A percentile compares a stretch with the other conserved stretches of the same genome.
Conservation (phyloP, 768 basidiomycete genomes). For the Mycena latifolia region DNA sequence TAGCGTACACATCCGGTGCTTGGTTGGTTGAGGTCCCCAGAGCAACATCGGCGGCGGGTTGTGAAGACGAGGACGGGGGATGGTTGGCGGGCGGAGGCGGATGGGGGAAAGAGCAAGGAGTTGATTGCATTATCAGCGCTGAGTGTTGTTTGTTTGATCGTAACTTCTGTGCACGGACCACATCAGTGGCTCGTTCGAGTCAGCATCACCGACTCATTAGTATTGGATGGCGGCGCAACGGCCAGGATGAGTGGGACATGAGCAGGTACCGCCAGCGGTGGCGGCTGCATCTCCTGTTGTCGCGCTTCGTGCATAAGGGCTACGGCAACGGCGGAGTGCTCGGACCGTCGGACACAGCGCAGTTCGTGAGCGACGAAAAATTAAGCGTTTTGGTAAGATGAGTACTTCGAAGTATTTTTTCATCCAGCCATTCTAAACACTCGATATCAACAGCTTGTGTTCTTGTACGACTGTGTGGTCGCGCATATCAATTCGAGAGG, state of each 20-base stretch:
- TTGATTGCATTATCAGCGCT: too few species aligned
- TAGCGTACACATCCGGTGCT: too few species aligned
- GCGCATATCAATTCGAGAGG: conserved; percentile 62
- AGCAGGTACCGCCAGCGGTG: conserved; percentile 62
- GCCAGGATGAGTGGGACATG: conserved; percentile 58
- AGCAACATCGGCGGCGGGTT: too few species aligned
- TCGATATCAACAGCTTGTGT: conserved; percentile 48
- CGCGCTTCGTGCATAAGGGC: conserved; percentile 50
- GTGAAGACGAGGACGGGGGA: too few species aligned
- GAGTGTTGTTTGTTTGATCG: too few species aligned
- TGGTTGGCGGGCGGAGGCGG: too few species aligned
- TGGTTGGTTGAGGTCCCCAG: too few species aligned
- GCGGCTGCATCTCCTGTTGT: conserved; percentile 57
- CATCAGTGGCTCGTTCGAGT: conserved; percentile 58
- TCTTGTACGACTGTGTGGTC: conserved; percentile 59
- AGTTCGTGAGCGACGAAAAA: too few species aligned
- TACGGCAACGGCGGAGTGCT: conserved; percentile 57
- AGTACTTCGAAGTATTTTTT: not conserved
- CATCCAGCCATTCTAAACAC: not conserved
- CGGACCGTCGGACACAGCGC: conserved; percentile 51
- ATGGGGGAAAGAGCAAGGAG: too few species aligned
- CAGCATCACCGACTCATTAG: too few species aligned
- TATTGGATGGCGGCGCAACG: conserved; percentile 54
- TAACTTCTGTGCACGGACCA: too few species aligned
- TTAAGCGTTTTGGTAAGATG: conserved; percentile 63